Evolutionary conservation across 495 filamentous ascomycete genomes (phyloP).

Genomic region (Pyronema omphalodes): DNA sequence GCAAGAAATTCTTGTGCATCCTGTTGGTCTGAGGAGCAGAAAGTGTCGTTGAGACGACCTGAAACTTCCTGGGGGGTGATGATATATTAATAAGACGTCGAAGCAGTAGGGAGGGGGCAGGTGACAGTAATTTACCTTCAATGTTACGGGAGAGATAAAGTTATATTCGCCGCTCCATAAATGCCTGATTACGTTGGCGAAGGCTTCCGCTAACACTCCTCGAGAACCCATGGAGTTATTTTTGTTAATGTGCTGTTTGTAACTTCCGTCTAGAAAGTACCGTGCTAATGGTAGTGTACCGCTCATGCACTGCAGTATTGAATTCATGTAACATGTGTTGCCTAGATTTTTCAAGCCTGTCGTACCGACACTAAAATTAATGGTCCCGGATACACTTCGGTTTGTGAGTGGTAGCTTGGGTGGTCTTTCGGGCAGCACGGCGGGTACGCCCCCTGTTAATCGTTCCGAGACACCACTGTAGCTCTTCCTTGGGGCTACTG

Average conservation of each 20-base stretch:
- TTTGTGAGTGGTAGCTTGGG: slow-evolving; percentile 8
- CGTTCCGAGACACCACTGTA: slow-evolving; percentile 75
- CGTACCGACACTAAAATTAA: slow-evolving; percentile 17
- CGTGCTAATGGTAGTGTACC: slow-evolving; percentile 52
- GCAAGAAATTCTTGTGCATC: slow-evolving; percentile 65
- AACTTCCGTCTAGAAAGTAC: slow-evolving; percentile 43
- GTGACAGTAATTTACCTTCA: slow-evolving; percentile 48
- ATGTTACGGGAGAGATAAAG: slow-evolving; percentile 39
- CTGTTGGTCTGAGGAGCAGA: slow-evolving; percentile 43
- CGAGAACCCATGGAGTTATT: slow-evolving; percentile 51
- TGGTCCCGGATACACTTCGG: not conserved
- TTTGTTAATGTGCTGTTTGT: slow-evolving; percentile 30
- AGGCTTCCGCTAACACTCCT: slow-evolving; percentile 58
- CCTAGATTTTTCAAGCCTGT: slow-evolving; percentile 69
- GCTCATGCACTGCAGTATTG: slow-evolving; percentile 64
- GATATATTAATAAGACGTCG: slow-evolving; percentile 8
- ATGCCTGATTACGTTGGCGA: slow-evolving; percentile 55
- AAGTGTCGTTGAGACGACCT: slow-evolving; percentile 22
- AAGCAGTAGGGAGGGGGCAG: not conserved
- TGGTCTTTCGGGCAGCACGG: slow-evolving; percentile 29
- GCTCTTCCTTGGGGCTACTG: slow-evolving; percentile 64
- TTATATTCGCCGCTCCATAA: slow-evolving; percentile 46
- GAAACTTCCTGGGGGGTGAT: slow-evolving; percentile 17
- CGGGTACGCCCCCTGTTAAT: slow-evolving; percentile 30
- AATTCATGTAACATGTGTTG: slow-evolving; percentile 82